These are phyloP conservation scores for Clarkia xantiana DNA, from an alignment of 345 rosid species.

Conservation along the genomic window DNA sequence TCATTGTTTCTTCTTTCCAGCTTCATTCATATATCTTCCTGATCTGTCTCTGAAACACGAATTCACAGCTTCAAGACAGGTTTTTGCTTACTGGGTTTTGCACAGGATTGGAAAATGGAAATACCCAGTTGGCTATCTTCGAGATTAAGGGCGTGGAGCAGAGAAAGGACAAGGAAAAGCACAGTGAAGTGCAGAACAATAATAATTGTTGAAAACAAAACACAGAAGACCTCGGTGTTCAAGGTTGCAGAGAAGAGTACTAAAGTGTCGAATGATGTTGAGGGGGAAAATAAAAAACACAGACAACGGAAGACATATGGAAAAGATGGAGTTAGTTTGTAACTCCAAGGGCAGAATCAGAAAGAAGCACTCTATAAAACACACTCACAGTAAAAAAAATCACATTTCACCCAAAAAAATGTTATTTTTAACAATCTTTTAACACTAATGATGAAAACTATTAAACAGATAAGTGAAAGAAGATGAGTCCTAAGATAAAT, in stretches of 20 bases:
- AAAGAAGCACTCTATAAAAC: neutral
- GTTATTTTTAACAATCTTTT: too few species aligned
- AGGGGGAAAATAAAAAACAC: slow-evolving; percentile 29
- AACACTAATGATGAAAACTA: too few species aligned
- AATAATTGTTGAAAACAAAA: slow-evolving; percentile 24
- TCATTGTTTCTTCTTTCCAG: slow-evolving; percentile 60
- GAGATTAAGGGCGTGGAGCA: slow-evolving; percentile 9
- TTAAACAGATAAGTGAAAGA: neutral
- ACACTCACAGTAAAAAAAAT: neutral
- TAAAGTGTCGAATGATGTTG: slow-evolving; percentile 13
- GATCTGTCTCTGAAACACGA: slow-evolving; percentile 10
- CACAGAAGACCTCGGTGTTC: too few species aligned
- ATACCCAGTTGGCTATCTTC: slow-evolving; percentile 14
- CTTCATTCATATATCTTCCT: slow-evolving; percentile 46
- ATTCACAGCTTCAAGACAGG: slow-evolving; percentile 15
- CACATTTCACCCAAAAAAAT: too few species aligned
- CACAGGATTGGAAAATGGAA: slow-evolving; percentile 10
- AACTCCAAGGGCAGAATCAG: too few species aligned
- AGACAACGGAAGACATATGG: slow-evolving; percentile 8
- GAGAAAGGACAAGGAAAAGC: slow-evolving; percentile 6
- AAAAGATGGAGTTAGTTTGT: slow-evolving; percentile 3
- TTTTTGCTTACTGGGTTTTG: slow-evolving; percentile 1
- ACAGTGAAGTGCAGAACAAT: slow-evolving; percentile 33
- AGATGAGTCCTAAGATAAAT: neutral
- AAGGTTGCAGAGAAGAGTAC: too few species aligned